These are phyloP conservation scores for Capniomyces stellatus DNA, from an alignment of 371 early-diverging fungal genomes.

Conservation along the genomic window DNA sequence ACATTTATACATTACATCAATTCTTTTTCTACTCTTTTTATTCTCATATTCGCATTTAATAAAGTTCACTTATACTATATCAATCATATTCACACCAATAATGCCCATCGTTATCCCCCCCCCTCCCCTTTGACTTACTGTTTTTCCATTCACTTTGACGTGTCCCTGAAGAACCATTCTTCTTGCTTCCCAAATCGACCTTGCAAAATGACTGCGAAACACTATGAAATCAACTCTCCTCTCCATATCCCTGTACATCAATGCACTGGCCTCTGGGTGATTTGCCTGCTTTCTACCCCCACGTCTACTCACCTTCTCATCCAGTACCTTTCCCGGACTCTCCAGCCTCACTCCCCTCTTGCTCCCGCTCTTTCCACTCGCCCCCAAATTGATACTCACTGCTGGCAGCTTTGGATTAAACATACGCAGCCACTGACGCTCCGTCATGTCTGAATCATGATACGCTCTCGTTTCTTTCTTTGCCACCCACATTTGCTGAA, in stretches of 20 bases:
- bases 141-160: constrained; percentile 78
- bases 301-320: neutral
- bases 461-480: constrained; percentile 86
- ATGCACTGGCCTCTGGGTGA: constrained; percentile 60
- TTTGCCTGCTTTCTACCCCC: neutral
- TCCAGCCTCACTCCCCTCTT: too few species aligned
- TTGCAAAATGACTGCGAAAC: constrained; percentile 78
- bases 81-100: too few species aligned
- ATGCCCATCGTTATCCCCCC: too few species aligned
- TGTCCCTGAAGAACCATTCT: constrained; percentile 67
- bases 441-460: constrained; percentile 76
- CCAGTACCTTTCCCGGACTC: neutral
- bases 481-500: constrained; percentile 84
- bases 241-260: constrained; percentile 79
- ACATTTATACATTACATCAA: too few species aligned
- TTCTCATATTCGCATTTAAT: too few species aligned
- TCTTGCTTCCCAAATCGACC: constrained; percentile 67
- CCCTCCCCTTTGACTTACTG: too few species aligned
- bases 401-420: constrained; percentile 55
- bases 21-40: too few species aligned
- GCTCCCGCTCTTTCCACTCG: neutral
- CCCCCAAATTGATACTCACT: constrained; percentile 25
- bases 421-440: constrained; percentile 58
- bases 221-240: constrained; percentile 80
- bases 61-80: too few species aligned